A percentile compares a stretch with the other conserved stretches of the same genome.
Conservation (phyloP, 2,329 filamentous ascomycete genomes). For the Corniculantispora saksenae region DNA sequence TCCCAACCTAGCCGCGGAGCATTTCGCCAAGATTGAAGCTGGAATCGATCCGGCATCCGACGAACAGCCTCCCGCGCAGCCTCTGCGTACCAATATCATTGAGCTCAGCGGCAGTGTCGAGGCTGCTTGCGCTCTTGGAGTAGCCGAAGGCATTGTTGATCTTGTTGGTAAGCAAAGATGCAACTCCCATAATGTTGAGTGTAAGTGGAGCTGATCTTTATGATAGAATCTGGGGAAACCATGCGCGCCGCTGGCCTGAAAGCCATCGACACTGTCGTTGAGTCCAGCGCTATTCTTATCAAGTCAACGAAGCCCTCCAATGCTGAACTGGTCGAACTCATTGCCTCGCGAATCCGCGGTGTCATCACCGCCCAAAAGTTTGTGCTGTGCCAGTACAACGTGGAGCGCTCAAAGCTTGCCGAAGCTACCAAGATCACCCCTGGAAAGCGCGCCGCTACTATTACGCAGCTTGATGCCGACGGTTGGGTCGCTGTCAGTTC, state of each 20-base stretch:
- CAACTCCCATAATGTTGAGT: neutral
- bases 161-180: conserved; percentile 72
- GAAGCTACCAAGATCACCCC: conserved; percentile 78
- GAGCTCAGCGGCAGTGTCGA: conserved; percentile 96
- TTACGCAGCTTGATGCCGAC: conserved; percentile 84
- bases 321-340: conserved; percentile 76
- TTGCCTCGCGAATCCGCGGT: conserved; percentile 82
- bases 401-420: conserved; percentile 68
- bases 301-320: conserved; percentile 84
- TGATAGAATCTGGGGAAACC: conserved; percentile 88
- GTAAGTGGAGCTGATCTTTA: neutral
- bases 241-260: conserved; percentile 95
- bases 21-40: conserved; percentile 78
- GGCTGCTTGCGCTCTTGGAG: conserved; percentile 90
- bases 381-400: conserved; percentile 95
- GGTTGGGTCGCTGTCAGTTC: conserved; percentile 92
- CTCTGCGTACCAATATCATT: conserved; percentile 83
- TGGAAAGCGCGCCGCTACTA: conserved; percentile 88
- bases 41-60: conserved; percentile 45
- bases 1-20: conserved; percentile 77
- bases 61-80: conserved; percentile 39
- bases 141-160: conserved; percentile 96
- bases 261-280: conserved; percentile 90
- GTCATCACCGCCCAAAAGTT: conserved; percentile 95
- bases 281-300: conserved; percentile 86